These are phyloP conservation scores for Candida glucosophila DNA, from an alignment of 1,139 yeast genomes.

Conservation along the genomic window DNA sequence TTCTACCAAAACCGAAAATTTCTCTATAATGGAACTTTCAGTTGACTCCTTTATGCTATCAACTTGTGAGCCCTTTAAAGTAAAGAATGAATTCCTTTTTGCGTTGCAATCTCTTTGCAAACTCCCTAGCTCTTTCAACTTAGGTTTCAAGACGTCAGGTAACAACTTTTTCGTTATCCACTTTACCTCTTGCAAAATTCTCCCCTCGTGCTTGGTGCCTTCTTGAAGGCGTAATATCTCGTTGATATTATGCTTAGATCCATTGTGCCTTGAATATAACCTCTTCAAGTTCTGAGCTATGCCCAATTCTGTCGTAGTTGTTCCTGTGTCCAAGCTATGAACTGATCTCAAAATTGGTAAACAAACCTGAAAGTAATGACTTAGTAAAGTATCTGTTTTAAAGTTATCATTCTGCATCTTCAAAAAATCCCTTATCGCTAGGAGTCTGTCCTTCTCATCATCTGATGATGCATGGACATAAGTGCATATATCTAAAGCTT, in stretches of 20 bases:
- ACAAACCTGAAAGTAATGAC: constrained; percentile 16
- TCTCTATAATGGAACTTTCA: constrained; percentile 1
- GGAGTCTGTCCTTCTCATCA: constrained; percentile 5
- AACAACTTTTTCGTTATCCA: constrained; percentile 4
- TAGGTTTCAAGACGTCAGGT: constrained; percentile 8
- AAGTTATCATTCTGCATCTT: constrained; percentile 13
- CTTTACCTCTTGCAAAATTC: constrained; percentile 4
- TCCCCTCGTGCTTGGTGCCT: constrained; percentile 5
- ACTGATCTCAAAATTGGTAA: constrained; percentile 25
- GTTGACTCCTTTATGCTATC: constrained; percentile 3
- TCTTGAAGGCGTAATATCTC: constrained; percentile 11
- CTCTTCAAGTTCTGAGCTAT: constrained; percentile 17
- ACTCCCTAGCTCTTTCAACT: constrained; percentile 6
- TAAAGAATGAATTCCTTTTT: constrained; percentile 3
- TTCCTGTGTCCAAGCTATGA: constrained; percentile 19
- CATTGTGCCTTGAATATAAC: constrained; percentile 10
- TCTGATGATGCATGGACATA: background rate
- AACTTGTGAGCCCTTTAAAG: background rate
- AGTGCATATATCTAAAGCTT: constrained; percentile 1
- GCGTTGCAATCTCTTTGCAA: constrained; percentile 4
- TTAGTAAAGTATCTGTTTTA: constrained; percentile 18
- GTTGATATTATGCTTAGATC: constrained; percentile 9
- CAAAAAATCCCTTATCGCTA: constrained; percentile 12
- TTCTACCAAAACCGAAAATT: constrained; percentile 8
- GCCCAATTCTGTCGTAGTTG: constrained; percentile 22